Evolutionary conservation across 2,329 filamentous ascomycete genomes (phyloP), one percentile per base, ranked within the genome.

Genomic region (Penicillium freii): DNA sequence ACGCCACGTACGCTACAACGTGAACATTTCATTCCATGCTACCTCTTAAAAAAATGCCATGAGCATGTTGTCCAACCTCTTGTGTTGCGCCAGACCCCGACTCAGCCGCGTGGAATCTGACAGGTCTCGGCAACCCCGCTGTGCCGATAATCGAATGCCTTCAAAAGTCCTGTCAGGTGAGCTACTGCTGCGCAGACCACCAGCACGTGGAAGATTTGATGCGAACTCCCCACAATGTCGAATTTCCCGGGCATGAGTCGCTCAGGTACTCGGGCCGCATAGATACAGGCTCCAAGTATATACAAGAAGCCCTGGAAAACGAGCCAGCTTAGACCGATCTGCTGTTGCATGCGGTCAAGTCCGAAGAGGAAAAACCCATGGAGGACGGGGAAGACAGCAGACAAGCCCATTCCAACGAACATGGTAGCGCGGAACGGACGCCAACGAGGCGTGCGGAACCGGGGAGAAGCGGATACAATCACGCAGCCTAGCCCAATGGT

Each of bases 191-290:
- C 94, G 59, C 92, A 74, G 17, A 97, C 80, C 29, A 99, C 92
- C 62, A 94, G 82, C 39, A 96, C 79, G 77, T 99, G 94, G 74
- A 99, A 99, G 62, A 99, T 89, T 77, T 99, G 94, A 75, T 99
- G 94, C 21, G 91, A 96, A 71, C 87, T 92, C 38, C 94, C 93
- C 84, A 90, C 90, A 51, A 97, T 90, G 75, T 99, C 94, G 69
- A 93, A 97, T 8, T 74, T 80, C 1, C 91, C 90, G 0, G 93
- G 94, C 44, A 79, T 83, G 68, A 82, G 85, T 58, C 91, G 82
- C 77, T 99, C 94, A 0, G 94, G 94, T 75, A 93, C 87, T 38
- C 94, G 87, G 52, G 84, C 81, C 7, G 92, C 94, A 73, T 99
- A 97, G 48, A 97, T 80, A 6, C 83, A 84, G 2, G 94, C 94